Evolutionary conservation across 164 flowering plant genomes (phyloP), one percentile per base, ranked within the genome.

Genomic region (Echeveria elegans): DNA sequence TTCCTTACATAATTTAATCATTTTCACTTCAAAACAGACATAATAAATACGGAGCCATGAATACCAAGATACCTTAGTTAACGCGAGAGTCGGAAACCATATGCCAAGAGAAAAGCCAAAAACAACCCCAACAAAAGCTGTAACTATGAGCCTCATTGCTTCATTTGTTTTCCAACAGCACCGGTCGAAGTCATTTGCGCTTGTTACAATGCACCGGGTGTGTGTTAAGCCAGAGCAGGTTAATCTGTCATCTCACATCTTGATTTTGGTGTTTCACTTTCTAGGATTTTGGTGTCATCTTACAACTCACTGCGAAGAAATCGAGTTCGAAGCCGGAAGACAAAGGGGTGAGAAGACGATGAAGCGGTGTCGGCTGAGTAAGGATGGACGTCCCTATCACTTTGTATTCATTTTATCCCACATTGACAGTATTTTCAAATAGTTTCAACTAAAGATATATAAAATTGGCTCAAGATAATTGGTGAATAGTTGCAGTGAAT

Each of bases 71-170:
- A 81, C 86, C 86, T 80, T 79, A 15, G 80, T 72, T 43, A 82
- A 66, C 32, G 82, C 75, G 59, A 78, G 69, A 21, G 81, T 76
- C 30, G 89, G 88, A 70, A 81, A 82, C 19, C 85, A 77, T 68
- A 78, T 69, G 34, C 86, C 88, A 40, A 84, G 56, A 64, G 81
- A 79, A 81, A 84, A 82, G 58, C 88, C 88, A 69, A 84, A 62
- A 24, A 81, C 68, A 69, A 79, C 65, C 16, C 86, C 86, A 62
- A 75, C 73, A 52, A 82, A 74, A 53, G 83, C 72, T 52, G 82
- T 77, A 52, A 84, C 58, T 21, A 79, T 11, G 66, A 82, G 81
- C 82, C 82, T 76, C 88, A 82, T 84, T 45, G 71, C 69, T 63
- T 82, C 81, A 31, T 72, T 77, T 0, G 83, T 72, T 64, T 77